Conservation (phyloP, 2,329 filamentous ascomycete genomes). For the Venturia pyrina region DNA sequence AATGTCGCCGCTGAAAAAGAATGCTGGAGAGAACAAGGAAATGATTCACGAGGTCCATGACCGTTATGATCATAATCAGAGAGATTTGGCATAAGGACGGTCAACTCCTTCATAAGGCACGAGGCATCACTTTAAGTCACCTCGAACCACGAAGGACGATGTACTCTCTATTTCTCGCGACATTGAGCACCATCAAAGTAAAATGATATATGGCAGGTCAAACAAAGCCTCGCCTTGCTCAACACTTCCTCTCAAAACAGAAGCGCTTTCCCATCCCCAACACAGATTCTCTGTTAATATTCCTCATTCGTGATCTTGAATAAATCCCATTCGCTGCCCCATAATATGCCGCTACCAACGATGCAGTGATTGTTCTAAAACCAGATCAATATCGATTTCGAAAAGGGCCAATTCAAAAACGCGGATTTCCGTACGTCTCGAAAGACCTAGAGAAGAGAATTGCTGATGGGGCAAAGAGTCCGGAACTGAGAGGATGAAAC, state of each 20-base stretch:
- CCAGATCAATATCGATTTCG: too few relatives aligned
- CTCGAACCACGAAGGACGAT: not conserved
- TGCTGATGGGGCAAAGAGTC: too few relatives aligned
- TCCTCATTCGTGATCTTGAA: too few relatives aligned
- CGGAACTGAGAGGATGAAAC: too few relatives aligned
- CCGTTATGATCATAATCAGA: not conserved
- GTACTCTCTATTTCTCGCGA: not conserved
- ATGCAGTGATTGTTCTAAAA: too few relatives aligned
- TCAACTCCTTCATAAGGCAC: not conserved
- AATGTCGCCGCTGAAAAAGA: not conserved
- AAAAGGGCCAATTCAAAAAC: too few relatives aligned
- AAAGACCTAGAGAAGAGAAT: too few relatives aligned
- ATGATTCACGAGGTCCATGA: not conserved
- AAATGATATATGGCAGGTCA: conserved; percentile 3
- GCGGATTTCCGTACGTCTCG: too few relatives aligned
- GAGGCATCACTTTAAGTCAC: not conserved
- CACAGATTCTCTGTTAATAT: not conserved
- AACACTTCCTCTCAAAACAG: too few relatives aligned
- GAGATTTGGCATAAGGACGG: not conserved
- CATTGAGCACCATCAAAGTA: not conserved
- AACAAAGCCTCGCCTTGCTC: not conserved
- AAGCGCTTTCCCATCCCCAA: not conserved
- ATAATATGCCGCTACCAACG: too few relatives aligned
- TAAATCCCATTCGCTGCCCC: too few relatives aligned
- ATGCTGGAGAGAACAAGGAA: not conserved